Evolutionary conservation across 2,329 filamentous ascomycete genomes (phyloP).

Genomic region (Penicillium sp.): DNA sequence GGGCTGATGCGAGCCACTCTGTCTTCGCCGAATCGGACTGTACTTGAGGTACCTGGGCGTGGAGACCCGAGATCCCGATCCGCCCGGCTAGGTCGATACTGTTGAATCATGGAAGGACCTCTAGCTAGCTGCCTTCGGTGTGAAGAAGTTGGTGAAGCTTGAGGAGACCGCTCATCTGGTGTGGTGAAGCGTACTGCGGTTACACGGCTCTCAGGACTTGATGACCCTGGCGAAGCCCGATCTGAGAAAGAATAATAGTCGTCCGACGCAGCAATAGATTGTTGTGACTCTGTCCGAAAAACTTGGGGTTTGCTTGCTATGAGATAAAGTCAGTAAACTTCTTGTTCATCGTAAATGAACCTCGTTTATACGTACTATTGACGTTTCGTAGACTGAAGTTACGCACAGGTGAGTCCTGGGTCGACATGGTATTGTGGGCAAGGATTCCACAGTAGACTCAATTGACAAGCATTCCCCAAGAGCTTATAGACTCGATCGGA

Average conservation of each 20-base stretch:
- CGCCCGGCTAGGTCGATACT: conserved; percentile 1
- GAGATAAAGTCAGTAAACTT: conserved; percentile 7
- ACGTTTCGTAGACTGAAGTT: conserved; percentile 26
- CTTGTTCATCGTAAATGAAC: neutral
- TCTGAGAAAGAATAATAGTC: conserved; percentile 49
- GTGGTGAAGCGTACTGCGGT: conserved; percentile 44
- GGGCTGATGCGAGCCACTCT: conserved; percentile 20
- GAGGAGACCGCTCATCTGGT: conserved; percentile 38
- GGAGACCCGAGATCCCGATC: conserved; percentile 10
- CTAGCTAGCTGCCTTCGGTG: neutral
- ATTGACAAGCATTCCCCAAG: conserved; percentile 22
- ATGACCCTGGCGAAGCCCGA: conserved; percentile 22
- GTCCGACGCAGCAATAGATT: conserved; percentile 47
- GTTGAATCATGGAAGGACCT: conserved; percentile 8
- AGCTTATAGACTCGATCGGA: conserved; percentile 13
- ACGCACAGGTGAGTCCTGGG: conserved; percentile 5
- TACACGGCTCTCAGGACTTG: conserved; percentile 37
- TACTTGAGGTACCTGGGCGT: conserved; percentile 22
- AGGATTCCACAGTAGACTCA: conserved; percentile 16
- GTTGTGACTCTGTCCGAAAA: conserved; percentile 40
- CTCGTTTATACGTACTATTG: conserved; percentile 18
- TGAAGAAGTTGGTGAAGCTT: conserved; percentile 26
- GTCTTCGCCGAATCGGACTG: conserved; percentile 28
- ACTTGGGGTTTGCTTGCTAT: conserved; percentile 45
- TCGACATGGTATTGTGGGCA: conserved; percentile 21